Evolutionary conservation across 1,284 basidiomycete species (phyloP).

Genomic region (Irpex sp.): DNA sequence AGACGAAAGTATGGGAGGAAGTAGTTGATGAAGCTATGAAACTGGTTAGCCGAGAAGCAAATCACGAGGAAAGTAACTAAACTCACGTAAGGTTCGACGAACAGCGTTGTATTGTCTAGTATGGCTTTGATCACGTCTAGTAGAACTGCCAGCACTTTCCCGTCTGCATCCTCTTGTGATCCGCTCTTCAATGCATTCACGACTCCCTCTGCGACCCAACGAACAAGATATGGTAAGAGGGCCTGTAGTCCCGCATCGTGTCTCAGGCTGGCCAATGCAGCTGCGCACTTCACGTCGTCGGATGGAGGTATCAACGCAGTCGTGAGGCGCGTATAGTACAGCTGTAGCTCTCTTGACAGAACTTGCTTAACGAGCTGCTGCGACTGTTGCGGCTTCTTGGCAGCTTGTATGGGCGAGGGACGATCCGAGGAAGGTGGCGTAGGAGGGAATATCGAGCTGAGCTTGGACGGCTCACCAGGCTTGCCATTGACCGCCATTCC

Average conservation of each 20-base stretch:
- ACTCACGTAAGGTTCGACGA: conserved; percentile 89
- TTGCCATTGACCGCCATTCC: conserved; percentile 22
- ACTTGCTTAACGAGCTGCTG: conserved; percentile 85
- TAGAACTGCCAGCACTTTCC: conserved; percentile 67
- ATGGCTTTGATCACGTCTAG: conserved; percentile 81
- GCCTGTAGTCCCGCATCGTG: conserved; percentile 91
- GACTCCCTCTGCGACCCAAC: conserved; percentile 90
- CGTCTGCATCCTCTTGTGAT: conserved; percentile 53
- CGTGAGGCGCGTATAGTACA: conserved; percentile 93
- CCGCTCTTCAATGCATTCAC: conserved; percentile 62
- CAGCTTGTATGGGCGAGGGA: conserved; percentile 27
- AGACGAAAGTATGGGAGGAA: conserved; percentile 88
- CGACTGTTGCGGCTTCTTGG: conserved; percentile 43
- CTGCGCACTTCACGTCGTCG: conserved; percentile 66
- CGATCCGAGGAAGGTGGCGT: conserved; percentile 27
- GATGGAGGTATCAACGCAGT: conserved; percentile 71
- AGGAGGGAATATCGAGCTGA: conserved; percentile 23
- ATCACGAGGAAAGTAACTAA: not conserved
- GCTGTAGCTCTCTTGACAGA: conserved; percentile 89
- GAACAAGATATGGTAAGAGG: conserved; percentile 91
- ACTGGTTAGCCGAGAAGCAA: not conserved
- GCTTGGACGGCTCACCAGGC: conserved; percentile 16
- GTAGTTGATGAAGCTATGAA: conserved; percentile 85
- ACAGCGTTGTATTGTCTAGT: conserved; percentile 82
- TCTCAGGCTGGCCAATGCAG: conserved; percentile 85